Evolutionary conservation across 805 yeast genomes (phyloP), one percentile per base, ranked within the genome.

Genomic region (Dipodascus albidus): DNA sequence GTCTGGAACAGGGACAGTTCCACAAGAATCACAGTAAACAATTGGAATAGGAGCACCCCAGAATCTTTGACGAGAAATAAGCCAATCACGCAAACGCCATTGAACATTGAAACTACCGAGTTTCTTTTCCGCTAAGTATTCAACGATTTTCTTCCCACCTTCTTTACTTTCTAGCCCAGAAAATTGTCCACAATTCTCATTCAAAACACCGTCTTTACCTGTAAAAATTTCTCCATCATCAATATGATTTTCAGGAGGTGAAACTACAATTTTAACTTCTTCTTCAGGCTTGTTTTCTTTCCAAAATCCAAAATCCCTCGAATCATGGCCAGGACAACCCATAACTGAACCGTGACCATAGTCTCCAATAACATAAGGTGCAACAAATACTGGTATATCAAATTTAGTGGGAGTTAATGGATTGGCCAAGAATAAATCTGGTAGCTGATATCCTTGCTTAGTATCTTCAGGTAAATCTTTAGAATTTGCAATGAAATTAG

Each of bases 31-130:
- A 70, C 99, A 93, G 63, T 93, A 93, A 23, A 93, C 75, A 19
- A 93, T 88, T 3, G 99, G 99, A 53, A 93, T 93, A 1, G 99
- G 99, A 0, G 97, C 93, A 23, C 99, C 99, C 99, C 99, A 93
- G 67, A 85, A 91, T 55, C 99, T 72, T 67, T 93, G 99, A 64
- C 99, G 79, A 62, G 95, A 84, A 49, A 93, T 85, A 23, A 93
- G 75, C 99, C 99, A 93, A 64, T 93, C 99, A 59, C 97, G 76
- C 24, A 93, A 70, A 58, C 82, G 78, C 62, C 75, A 83, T 58
- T 82, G 82, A 0, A 76, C 74, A 2, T 77, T 71, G 2, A 59
- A 54, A 1, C 67, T 58, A 0, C 91, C 96, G 1, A 66, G 42
- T 0, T 68, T 67, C 3, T 24, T 21, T 0, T 59, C 50, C 17